phyloP scores from a whole-genome alignment of 2,329 filamentous ascomycete species.

The Beauveria sp. region DNA sequence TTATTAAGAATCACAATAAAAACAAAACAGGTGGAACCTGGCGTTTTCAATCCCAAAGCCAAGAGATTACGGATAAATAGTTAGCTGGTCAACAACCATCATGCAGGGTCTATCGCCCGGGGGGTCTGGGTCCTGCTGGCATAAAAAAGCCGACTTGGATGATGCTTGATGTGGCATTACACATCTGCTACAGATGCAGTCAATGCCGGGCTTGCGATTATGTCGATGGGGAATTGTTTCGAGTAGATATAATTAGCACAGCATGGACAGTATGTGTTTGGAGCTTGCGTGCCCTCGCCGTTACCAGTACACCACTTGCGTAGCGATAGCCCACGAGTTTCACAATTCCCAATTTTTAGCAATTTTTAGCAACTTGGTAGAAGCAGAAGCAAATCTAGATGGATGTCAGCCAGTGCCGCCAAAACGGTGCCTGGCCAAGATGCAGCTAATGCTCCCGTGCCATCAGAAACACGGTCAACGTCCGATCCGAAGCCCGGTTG shows the following conservation, averaged over 20 bases:
- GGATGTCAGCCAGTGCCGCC: no score
- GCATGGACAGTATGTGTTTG: neutral
- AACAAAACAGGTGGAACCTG: neutral
- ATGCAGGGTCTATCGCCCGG: conserved; percentile 1
- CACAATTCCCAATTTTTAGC: no score
- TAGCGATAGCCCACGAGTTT: neutral
- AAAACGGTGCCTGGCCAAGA: neutral
- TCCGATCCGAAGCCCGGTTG: neutral
- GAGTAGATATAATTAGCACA: conserved; percentile 2
- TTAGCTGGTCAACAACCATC: neutral
- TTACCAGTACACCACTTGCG: neutral
- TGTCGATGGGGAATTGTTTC: neutral
- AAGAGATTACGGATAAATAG: neutral
- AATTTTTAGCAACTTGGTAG: no score
- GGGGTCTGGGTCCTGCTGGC: neutral
- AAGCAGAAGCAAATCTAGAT: neutral
- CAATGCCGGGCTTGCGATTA: neutral
- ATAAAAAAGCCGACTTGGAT: neutral
- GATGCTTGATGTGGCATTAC: neutral
- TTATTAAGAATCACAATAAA: neutral
- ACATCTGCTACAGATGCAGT: neutral
- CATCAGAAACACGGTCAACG: conserved; percentile 1
- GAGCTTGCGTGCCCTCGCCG: neutral
- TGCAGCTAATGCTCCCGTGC: neutral
- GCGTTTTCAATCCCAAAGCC: neutral